phyloP scores from a whole-genome alignment of 768 basidiomycete genomes.

The Russula vinacea region DNA sequence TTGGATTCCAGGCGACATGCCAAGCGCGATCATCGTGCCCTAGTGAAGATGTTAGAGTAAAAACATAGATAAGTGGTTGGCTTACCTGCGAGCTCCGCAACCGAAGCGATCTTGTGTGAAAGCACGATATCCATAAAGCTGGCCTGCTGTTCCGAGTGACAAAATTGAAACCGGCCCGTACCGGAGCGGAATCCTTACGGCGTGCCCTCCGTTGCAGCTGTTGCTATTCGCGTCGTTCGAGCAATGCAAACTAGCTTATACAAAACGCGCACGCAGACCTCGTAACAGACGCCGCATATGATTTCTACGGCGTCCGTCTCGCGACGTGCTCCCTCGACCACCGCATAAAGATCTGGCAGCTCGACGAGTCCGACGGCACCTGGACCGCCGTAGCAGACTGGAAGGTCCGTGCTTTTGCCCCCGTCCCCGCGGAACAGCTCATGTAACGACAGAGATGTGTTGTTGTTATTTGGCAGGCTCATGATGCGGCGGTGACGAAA shows the following conservation, averaged over 20 bases:
- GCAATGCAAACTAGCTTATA: slow-evolving; percentile 84
- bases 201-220: not conserved
- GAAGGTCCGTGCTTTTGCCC: slow-evolving; percentile 61
- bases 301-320: slow-evolving; percentile 82
- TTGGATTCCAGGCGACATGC: slow-evolving; percentile 87
- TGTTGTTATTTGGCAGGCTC: too few relatives aligned
- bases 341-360: slow-evolving; percentile 82
- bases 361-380: slow-evolving; percentile 66
- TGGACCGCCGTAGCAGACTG: slow-evolving; percentile 87
- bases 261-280: slow-evolving; percentile 76
- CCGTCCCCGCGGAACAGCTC: too few relatives aligned
- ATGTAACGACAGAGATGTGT: too few relatives aligned
- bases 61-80: not conserved
- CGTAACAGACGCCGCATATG: slow-evolving; percentile 82
- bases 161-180: not conserved
- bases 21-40: slow-evolving; percentile 87
- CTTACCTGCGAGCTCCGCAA: slow-evolving; percentile 10
- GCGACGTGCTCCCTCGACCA: slow-evolving; percentile 84
- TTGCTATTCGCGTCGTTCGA: not conserved
- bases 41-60: not conserved
- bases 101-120: slow-evolving; percentile 20
- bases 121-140: slow-evolving; percentile 5
- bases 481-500: slow-evolving; percentile 84
- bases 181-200: slow-evolving; percentile 6
- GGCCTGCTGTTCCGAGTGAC: not conserved